Conservation (phyloP, 345 rosid genomes). For the Pistacia integerrima region DNA sequence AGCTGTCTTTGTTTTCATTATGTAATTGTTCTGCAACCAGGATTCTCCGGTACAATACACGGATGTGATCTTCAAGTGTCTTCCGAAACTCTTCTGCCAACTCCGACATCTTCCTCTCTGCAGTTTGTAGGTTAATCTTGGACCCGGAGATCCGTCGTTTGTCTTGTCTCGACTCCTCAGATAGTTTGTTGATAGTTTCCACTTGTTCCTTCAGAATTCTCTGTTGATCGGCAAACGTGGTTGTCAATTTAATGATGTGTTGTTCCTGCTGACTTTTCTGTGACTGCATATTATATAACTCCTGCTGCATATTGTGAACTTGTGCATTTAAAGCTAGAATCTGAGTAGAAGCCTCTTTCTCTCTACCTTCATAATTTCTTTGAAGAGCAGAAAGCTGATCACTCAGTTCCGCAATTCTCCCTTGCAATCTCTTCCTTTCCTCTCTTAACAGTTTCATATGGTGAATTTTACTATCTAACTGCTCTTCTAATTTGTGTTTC, state of each 20-base stretch:
- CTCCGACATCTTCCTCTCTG: constrained; percentile 71
- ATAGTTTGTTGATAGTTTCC: constrained; percentile 31
- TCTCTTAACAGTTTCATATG: constrained; percentile 43
- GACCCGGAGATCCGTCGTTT: constrained; percentile 45
- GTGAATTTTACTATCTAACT: constrained; percentile 27
- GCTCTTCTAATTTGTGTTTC: constrained; percentile 40
- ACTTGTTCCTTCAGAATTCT: constrained; percentile 37
- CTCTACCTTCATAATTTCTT: constrained; percentile 16
- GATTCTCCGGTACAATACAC: constrained; percentile 62
- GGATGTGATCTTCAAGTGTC: constrained; percentile 66
- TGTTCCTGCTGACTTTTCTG: constrained; percentile 17
- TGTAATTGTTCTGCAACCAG: constrained; percentile 74
- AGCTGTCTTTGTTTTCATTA: constrained; percentile 53
- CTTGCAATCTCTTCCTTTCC: constrained; percentile 42
- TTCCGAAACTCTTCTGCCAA: constrained; percentile 56
- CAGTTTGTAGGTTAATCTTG: constrained; percentile 27
- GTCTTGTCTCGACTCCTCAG: constrained; percentile 39
- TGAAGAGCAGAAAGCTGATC: constrained; percentile 25
- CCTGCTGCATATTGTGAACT: no score
- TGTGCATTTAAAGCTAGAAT: neutral
- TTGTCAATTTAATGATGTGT: constrained; percentile 23
- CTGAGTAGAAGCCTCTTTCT: constrained; percentile 27
- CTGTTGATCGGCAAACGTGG: constrained; percentile 38
- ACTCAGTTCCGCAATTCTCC: constrained; percentile 43
- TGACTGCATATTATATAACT: no score